These are phyloP conservation scores for Pythium aristosporum DNA, from an alignment of 352 stramenopile genomes.

Conservation along the genomic window DNA sequence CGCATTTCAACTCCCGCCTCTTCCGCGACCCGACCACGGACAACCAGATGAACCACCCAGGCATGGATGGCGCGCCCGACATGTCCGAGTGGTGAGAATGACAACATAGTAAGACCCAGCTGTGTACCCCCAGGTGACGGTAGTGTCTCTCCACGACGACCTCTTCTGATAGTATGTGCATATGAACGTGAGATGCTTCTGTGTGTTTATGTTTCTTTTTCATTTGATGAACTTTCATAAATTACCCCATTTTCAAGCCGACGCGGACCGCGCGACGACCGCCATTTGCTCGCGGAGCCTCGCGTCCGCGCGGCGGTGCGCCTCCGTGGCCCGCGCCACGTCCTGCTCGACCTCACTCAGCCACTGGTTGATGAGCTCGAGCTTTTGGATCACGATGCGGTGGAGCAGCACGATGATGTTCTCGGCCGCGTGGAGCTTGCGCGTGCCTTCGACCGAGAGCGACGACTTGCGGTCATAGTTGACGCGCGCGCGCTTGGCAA, in stretches of 20 bases:
- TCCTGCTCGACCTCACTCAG: conserved; percentile 54
- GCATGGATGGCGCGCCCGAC: conserved; percentile 54
- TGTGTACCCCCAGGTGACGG: not conserved
- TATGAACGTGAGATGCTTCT: not conserved
- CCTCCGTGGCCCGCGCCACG: conserved; percentile 42
- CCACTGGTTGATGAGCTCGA: conserved; percentile 71
- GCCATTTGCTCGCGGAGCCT: conserved; percentile 68
- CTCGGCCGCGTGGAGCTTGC: conserved; percentile 64
- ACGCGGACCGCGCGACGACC: conserved; percentile 51
- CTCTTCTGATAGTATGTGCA: conserved; percentile 6
- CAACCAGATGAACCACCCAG: conserved; percentile 27
- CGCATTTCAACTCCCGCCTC: conserved; percentile 32
- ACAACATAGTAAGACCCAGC: not conserved
- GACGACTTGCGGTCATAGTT: conserved; percentile 61
- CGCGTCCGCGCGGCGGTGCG: conserved; percentile 50
- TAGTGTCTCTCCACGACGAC: conserved; percentile 1
- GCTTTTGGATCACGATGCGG: conserved; percentile 72
- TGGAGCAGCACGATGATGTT: conserved; percentile 74
- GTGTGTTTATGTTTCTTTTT: conserved; percentile 6
- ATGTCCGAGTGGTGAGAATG: conserved; percentile 47
- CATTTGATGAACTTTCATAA: conserved; percentile 14
- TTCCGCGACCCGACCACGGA: conserved; percentile 46
- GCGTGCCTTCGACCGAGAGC: conserved; percentile 52
- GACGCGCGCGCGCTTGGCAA: conserved; percentile 56
- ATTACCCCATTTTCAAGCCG: conserved; percentile 23